Conservation (phyloP, 495 filamentous ascomycete genomes). For the Amorphotheca resinae region DNA sequence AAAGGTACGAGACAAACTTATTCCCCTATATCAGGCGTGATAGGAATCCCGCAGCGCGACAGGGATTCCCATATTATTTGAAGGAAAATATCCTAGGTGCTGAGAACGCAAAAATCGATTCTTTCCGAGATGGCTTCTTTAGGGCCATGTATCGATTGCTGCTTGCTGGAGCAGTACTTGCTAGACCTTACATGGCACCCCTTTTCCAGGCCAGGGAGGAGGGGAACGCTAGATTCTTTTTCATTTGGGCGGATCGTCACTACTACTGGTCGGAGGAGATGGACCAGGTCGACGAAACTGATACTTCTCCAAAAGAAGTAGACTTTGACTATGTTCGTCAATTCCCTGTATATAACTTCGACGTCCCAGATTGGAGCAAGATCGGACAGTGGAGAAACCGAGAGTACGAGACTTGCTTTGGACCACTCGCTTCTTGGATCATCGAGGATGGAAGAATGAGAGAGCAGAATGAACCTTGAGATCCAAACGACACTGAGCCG, state of each 20-base stretch:
- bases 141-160: slow-evolving; percentile 6
- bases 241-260: neutral
- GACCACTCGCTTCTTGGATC: slow-evolving; percentile 3
- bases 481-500: slow-evolving; percentile 1
- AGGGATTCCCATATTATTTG: slow-evolving; percentile 3
- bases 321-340: slow-evolving; percentile 1
- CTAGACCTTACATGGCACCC: slow-evolving; percentile 1
- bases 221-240: slow-evolving; percentile 1
- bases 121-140: slow-evolving; percentile 5
- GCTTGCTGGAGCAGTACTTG: slow-evolving; percentile 5
- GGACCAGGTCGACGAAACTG: too few species aligned
- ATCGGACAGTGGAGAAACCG: slow-evolving; percentile 6
- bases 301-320: slow-evolving; percentile 3
- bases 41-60: slow-evolving; percentile 3
- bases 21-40: neutral
- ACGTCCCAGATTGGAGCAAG: slow-evolving; percentile 2
- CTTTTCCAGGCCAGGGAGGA: slow-evolving; percentile 5
- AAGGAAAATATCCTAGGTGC: slow-evolving; percentile 5
- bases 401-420: slow-evolving; percentile 4
- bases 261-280: neutral
- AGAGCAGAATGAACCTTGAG: neutral
- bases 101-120: slow-evolving; percentile 5
- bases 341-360: slow-evolving; percentile 5
- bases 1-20: neutral
- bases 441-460: slow-evolving; percentile 4